Conservation (phyloP, 805 yeast species). For the Yarrowia bubula region DNA sequence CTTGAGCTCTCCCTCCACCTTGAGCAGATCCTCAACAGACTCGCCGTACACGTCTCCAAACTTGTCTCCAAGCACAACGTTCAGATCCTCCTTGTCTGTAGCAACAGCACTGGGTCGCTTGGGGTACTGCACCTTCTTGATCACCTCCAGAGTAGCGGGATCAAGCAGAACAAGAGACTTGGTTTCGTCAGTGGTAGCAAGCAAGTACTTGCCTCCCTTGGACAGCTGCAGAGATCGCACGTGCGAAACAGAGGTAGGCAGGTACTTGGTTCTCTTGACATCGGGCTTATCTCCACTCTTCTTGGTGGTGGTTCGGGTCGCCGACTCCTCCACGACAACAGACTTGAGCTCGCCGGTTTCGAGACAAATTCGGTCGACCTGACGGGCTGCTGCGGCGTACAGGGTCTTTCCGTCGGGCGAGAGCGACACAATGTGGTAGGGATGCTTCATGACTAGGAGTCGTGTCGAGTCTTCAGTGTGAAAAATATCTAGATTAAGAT, state of each 20-base stretch:
- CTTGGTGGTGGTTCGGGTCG: slow-evolving; percentile 4
- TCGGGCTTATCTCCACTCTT: neutral
- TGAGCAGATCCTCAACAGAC: slow-evolving; percentile 30
- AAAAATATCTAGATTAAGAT: neutral
- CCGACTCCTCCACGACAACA: neutral
- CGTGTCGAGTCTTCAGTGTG: neutral
- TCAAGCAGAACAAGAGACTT: slow-evolving; percentile 69
- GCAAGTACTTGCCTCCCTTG: slow-evolving; percentile 52
- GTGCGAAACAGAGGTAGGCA: slow-evolving; percentile 39
- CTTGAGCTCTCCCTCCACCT: slow-evolving; percentile 36
- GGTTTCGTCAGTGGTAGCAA: slow-evolving; percentile 77
- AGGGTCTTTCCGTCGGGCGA: slow-evolving; percentile 14
- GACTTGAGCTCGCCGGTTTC: slow-evolving; percentile 26
- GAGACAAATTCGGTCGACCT: slow-evolving; percentile 25
- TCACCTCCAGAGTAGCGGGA: slow-evolving; percentile 45
- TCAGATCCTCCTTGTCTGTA: slow-evolving; percentile 49
- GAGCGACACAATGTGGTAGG: slow-evolving; percentile 18
- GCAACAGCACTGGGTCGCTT: slow-evolving; percentile 89
- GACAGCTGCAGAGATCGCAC: slow-evolving; percentile 62
- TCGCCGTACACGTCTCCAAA: slow-evolving; percentile 86
- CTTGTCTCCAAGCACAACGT: slow-evolving; percentile 79
- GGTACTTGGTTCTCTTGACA: slow-evolving; percentile 22
- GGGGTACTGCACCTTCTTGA: slow-evolving; percentile 75
- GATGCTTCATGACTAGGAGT: slow-evolving; percentile 21
- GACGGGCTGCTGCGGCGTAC: slow-evolving; percentile 27